Percentiles rank a stretch among this genome's conserved stretches.
phyloP scores from a whole-genome alignment of 2,329 filamentous ascomycete species.

The Sordariomycetes sp. region DNA sequence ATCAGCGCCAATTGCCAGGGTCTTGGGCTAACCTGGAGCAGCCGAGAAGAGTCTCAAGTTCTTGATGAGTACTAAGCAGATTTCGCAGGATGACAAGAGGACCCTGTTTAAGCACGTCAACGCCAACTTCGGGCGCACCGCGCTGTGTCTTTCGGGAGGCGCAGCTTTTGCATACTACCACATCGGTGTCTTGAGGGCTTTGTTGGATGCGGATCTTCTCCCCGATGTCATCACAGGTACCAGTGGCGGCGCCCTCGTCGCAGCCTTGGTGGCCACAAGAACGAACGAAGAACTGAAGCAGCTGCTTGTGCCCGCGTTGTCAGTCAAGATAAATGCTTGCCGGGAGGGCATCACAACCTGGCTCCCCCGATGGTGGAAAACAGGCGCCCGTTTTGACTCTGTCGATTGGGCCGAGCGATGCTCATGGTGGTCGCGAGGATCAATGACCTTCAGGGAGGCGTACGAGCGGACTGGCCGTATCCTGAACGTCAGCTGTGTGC shows the following conservation, averaged over 20 bases:
- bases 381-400: constrained; percentile 88
- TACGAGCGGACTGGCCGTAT: constrained; percentile 91
- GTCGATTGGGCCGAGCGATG: constrained; percentile 81
- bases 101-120: constrained; percentile 78
- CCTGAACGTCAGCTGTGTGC: constrained; percentile 91
- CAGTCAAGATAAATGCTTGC: constrained; percentile 76
- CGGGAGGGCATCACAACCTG: constrained; percentile 69
- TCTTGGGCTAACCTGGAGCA: constrained; percentile 15
- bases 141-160: constrained; percentile 85
- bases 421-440: constrained; percentile 85
- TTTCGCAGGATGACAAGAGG: constrained; percentile 66
- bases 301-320: constrained; percentile 79
- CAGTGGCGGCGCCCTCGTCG: constrained; percentile 85
- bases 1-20: not conserved
- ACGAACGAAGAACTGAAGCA: constrained; percentile 86
- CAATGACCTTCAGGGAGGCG: constrained; percentile 89
- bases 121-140: constrained; percentile 86
- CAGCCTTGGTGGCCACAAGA: constrained; percentile 76
- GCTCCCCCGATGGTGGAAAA: constrained; percentile 80
- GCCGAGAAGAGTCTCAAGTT: constrained; percentile 60
- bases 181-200: constrained; percentile 82
- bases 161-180: constrained; percentile 97
- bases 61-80: constrained; percentile 56
- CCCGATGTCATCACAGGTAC: constrained; percentile 96
- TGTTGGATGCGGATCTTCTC: constrained; percentile 76